A percentile compares a stretch with the other conserved stretches of the same genome.
Conservation (phyloP, 176 grass and related monocot genomes). For the Puccinellia tenuiflora region DNA sequence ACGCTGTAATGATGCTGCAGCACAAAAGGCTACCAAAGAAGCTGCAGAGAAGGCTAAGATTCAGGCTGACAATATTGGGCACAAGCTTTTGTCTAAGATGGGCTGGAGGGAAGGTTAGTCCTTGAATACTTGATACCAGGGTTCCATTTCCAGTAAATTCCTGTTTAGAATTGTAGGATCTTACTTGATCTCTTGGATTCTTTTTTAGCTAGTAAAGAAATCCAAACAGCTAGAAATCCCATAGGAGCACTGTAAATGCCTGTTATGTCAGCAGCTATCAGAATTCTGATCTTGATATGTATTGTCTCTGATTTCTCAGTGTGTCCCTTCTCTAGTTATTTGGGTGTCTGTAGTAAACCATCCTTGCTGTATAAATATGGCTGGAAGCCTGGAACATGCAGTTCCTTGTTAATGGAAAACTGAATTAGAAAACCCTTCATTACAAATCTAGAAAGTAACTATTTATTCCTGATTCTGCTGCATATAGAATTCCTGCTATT, state of each 20-base stretch:
- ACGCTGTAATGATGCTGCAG: slow-evolving; percentile 69
- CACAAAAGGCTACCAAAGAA: slow-evolving; percentile 68
- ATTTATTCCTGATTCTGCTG: background rate
- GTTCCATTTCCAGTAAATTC: background rate
- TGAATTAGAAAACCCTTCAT: background rate
- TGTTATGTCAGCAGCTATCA: too few species aligned
- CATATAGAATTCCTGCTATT: background rate
- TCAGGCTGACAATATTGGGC: slow-evolving; percentile 96
- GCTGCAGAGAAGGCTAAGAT: slow-evolving; percentile 93
- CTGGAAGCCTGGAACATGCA: background rate
- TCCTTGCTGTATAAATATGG: background rate
- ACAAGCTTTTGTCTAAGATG: slow-evolving; percentile 98
- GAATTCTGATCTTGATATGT: background rate
- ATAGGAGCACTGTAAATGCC: too few species aligned
- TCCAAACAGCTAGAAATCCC: too few species aligned
- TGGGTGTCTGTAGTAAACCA: background rate
- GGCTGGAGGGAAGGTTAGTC: slow-evolving; percentile 97
- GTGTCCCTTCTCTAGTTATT: background rate
- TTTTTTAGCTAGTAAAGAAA: background rate
- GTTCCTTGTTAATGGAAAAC: background rate
- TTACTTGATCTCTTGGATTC: background rate
- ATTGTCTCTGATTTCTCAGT: background rate
- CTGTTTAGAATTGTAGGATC: background rate
- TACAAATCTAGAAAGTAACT: background rate
- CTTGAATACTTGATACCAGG: background rate